Conservation (phyloP, 2,329 filamentous ascomycete species). For the Triangularia verruculosa region DNA sequence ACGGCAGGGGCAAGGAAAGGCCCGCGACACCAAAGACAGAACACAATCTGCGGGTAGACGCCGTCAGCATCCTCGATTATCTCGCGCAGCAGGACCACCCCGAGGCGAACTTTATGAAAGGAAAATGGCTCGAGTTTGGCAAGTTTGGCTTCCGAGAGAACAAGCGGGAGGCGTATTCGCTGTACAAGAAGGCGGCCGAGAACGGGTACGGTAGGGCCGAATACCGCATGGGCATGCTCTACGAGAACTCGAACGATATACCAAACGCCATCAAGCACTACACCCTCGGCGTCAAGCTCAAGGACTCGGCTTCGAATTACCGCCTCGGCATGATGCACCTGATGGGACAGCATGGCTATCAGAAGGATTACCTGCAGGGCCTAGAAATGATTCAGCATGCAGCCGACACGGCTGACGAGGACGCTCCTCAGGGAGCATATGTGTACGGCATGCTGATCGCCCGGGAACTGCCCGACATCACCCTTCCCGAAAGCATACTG, state of each 20-base stretch:
- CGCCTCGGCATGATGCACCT: conserved; percentile 97
- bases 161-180: conserved; percentile 89
- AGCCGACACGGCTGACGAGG: conserved; percentile 87
- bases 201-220: conserved; percentile 85
- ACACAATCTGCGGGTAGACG: conserved; percentile 82
- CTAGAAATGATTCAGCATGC: conserved; percentile 80
- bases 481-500: conserved; percentile 67
- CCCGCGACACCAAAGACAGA: conserved; percentile 81
- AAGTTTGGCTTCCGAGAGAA: conserved; percentile 89
- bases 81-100: conserved; percentile 89
- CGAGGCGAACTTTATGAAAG: conserved; percentile 87
- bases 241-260: conserved; percentile 90
- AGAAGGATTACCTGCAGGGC: conserved; percentile 73
- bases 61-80: conserved; percentile 87
- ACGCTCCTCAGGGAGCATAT: conserved; percentile 93
- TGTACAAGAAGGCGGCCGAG: conserved; percentile 81
- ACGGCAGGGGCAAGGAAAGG: conserved; percentile 48
- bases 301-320: conserved; percentile 83
- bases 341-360: conserved; percentile 87
- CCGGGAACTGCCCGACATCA: conserved; percentile 86
- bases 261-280: conserved; percentile 91
- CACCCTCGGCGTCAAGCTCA: conserved; percentile 70
- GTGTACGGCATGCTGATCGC: conserved; percentile 93
- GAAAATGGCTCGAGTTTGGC: conserved; percentile 97
- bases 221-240: conserved; percentile 98